Percentiles rank a stretch among this genome's conserved stretches.
Conservation (phyloP, 441 rosid species). For the Aquilaria agallochum region DNA sequence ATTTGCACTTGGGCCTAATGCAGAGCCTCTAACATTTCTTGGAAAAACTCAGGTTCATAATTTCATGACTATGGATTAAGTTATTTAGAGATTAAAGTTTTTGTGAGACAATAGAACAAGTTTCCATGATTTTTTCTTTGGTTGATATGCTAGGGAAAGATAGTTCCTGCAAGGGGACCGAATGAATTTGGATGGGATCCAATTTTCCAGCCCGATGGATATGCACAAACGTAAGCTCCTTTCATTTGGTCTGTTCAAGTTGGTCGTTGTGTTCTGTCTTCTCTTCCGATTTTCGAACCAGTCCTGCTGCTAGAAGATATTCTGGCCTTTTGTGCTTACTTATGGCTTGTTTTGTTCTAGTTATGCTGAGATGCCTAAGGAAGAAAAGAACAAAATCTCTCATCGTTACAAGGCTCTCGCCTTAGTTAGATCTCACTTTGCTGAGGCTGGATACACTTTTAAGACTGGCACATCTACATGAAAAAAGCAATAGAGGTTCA, state of each 20-base stretch:
- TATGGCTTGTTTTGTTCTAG: slow-evolving; percentile 30
- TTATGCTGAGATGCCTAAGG: slow-evolving; percentile 91
- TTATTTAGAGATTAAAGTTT: no score
- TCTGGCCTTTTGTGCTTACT: background rate
- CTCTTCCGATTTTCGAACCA: background rate
- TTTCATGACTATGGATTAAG: background rate
- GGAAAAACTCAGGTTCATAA: slow-evolving; percentile 76
- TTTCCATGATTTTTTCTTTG: slow-evolving; percentile 10
- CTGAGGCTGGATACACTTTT: slow-evolving; percentile 63
- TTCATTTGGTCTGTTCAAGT: background rate
- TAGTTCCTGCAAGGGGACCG: slow-evolving; percentile 86
- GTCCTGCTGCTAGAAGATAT: no score
- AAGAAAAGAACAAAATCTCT: slow-evolving; percentile 91
- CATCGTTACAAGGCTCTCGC: slow-evolving; percentile 83
- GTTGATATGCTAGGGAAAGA: slow-evolving; percentile 60
- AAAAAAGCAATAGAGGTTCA: slow-evolving; percentile 3
- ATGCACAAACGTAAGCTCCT: slow-evolving; percentile 60
- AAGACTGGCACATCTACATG: slow-evolving; percentile 26
- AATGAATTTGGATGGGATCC: slow-evolving; percentile 98
- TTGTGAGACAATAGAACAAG: no score
- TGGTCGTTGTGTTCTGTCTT: background rate
- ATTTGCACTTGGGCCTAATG: slow-evolving; percentile 73
- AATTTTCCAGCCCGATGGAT: slow-evolving; percentile 87
- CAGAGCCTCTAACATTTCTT: slow-evolving; percentile 65
- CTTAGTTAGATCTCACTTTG: slow-evolving; percentile 67